These are phyloP conservation scores for Fusarium acutatum DNA, from an alignment of 2,329 filamentous ascomycete genomes.

Conservation along the genomic window DNA sequence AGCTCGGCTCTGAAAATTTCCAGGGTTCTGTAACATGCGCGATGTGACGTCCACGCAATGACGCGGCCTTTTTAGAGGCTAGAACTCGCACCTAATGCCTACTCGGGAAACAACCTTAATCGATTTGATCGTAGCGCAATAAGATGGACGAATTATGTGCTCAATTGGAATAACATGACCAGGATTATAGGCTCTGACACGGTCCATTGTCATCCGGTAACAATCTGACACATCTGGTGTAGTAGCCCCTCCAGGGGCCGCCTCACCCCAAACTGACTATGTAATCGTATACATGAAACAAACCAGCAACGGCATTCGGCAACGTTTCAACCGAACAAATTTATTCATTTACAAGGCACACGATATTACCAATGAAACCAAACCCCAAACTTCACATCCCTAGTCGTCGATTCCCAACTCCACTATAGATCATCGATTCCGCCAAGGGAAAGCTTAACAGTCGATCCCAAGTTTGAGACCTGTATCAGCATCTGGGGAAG, in stretches of 20 bases:
- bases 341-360: neutral
- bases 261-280: neutral
- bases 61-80: neutral
- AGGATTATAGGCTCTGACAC: neutral
- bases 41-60: neutral
- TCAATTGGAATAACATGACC: accelerated
- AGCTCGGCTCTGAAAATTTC: neutral
- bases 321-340: neutral
- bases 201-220: neutral
- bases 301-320: neutral
- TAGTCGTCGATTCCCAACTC: neutral
- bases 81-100: neutral
- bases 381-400: neutral
- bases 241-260: neutral
- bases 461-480: conserved; percentile 3
- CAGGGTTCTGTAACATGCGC: neutral
- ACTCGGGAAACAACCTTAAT: neutral
- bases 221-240: neutral
- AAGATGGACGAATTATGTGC: neutral
- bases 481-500: neutral
- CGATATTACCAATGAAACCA: neutral
- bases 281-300: conserved; percentile 2
- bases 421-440: neutral
- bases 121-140: neutral
- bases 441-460: conserved; percentile 20